These are phyloP conservation scores for Fusarium drepaniforme DNA, from an alignment of 2,329 filamentous ascomycete genomes.

Conservation along the genomic window DNA sequence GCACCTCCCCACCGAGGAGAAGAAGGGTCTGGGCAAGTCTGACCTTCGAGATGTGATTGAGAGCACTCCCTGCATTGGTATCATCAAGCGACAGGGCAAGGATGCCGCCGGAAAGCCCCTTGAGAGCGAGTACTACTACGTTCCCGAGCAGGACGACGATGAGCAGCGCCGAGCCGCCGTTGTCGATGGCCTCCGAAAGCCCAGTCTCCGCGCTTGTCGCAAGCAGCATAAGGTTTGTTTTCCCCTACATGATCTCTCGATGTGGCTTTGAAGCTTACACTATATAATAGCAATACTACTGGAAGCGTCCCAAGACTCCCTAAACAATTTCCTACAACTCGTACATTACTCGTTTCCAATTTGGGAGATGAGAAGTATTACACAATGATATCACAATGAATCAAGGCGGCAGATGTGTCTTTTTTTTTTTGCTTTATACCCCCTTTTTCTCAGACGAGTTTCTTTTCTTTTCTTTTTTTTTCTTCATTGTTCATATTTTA, in stretches of 20 bases:
- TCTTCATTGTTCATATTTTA: slow-evolving; percentile 10
- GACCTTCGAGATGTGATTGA: slow-evolving; percentile 81
- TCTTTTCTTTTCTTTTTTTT: not conserved
- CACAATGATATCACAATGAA: slow-evolving; percentile 3
- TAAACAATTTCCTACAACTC: slow-evolving; percentile 46
- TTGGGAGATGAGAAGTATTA: slow-evolving; percentile 17
- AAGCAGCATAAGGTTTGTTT: slow-evolving; percentile 93
- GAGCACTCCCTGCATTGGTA: slow-evolving; percentile 82
- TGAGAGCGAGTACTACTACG: slow-evolving; percentile 97
- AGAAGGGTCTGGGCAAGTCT: slow-evolving; percentile 68
- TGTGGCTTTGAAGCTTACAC: slow-evolving; percentile 27
- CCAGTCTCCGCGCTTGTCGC: slow-evolving; percentile 87
- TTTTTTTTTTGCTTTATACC: slow-evolving; percentile 42
- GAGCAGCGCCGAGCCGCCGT: slow-evolving; percentile 83
- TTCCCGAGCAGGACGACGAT: slow-evolving; percentile 88
- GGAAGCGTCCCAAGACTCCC: slow-evolving; percentile 73
- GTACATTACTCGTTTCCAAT: slow-evolving; percentile 25
- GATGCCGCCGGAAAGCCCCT: slow-evolving; percentile 94
- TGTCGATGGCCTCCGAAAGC: slow-evolving; percentile 87
- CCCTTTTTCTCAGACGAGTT: slow-evolving; percentile 23
- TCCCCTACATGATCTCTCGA: not conserved
- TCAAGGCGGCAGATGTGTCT: slow-evolving; percentile 33
- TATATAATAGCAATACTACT: slow-evolving; percentile 72
- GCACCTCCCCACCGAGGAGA: slow-evolving; percentile 80
- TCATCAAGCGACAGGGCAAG: slow-evolving; percentile 91